Conservation (phyloP, 352 stramenopile species). For the Phytophthora megakarya region DNA sequence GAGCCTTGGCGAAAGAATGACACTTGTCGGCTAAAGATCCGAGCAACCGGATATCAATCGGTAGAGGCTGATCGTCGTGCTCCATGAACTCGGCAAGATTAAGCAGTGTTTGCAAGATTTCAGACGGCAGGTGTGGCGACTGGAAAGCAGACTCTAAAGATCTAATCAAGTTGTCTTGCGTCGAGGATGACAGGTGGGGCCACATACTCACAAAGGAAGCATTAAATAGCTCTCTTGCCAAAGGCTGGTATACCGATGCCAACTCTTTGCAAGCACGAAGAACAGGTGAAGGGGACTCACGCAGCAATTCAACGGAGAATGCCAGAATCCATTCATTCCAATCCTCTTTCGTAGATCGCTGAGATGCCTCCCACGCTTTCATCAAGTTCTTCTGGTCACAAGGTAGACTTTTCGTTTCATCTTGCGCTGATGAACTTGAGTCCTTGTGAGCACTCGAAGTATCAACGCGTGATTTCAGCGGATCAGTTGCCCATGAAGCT, state of each 20-base stretch:
- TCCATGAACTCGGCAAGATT: conserved; percentile 99
- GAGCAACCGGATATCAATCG: conserved; percentile 97
- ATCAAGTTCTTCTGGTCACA: conserved; percentile 86
- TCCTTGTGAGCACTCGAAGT: conserved; percentile 44
- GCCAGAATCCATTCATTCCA: conserved; percentile 99
- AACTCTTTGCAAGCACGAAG: conserved; percentile 95
- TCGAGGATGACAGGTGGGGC: conserved; percentile 93
- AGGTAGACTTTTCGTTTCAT: conserved; percentile 79
- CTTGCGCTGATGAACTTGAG: conserved; percentile 33
- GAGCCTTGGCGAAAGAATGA: conserved; percentile 98
- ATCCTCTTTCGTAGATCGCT: conserved; percentile 91
- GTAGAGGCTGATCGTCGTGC: conserved; percentile 96
- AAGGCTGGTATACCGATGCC: conserved; percentile 97
- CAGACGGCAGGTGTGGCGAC: conserved; percentile 91
- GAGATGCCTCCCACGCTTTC: conserved; percentile 86
- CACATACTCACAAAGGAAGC: conserved; percentile 99
- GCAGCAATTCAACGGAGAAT: conserved; percentile 97
- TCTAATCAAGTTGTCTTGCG: conserved; percentile 93
- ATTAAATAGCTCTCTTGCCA: conserved; percentile 98
- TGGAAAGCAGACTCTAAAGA: conserved; percentile 96
- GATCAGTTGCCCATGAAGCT: conserved; percentile 81
- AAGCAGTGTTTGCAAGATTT: conserved; percentile 98
- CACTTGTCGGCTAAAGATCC: conserved; percentile 97
- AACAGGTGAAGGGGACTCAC: conserved; percentile 95
- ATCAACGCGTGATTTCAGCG: conserved; percentile 55